A percentile compares a stretch with the other conserved stretches of the same genome.
Conservation (phyloP, 257 asterid genomes). For the Forsythia viridissima region DNA sequence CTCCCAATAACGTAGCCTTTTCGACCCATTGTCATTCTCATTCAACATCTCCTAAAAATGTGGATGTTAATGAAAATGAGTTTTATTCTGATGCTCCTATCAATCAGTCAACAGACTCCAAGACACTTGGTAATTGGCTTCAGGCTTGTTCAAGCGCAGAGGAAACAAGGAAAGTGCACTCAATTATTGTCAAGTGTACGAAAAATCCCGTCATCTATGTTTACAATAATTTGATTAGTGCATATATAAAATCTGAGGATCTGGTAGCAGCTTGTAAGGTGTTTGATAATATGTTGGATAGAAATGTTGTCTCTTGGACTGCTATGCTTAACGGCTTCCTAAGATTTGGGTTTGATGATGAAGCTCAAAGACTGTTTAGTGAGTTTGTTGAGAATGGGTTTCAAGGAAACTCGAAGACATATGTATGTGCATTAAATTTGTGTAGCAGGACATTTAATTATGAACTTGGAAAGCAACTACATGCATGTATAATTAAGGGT, state of each 20-base stretch:
- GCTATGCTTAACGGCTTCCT: too few species aligned
- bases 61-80: conserved; percentile 11
- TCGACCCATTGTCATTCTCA: conserved; percentile 12
- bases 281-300: conserved; percentile 74
- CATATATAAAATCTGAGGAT: conserved; percentile 51
- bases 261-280: conserved; percentile 64
- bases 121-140: conserved; percentile 45
- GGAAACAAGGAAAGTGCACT: conserved; percentile 54
- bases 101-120: conserved; percentile 29
- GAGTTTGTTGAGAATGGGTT: conserved; percentile 50
- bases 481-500: conserved; percentile 57
- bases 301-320: too few species aligned
- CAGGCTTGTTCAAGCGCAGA: conserved; percentile 50
- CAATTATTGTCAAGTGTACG: conserved; percentile 39
- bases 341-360: too few species aligned
- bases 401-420: conserved; percentile 64
- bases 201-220: conserved; percentile 37
- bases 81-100: conserved; percentile 6
- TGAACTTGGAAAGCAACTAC: conserved; percentile 80
- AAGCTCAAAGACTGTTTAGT: too few species aligned
- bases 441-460: conserved; percentile 48
- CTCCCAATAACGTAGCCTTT: conserved; percentile 18
- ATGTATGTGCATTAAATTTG: conserved; percentile 64
- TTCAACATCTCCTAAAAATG: neutral
- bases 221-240: conserved; percentile 61